These are phyloP conservation scores for Aphanomyces astaci DNA, from an alignment of 352 stramenopile genomes.

Conservation along the genomic window DNA sequence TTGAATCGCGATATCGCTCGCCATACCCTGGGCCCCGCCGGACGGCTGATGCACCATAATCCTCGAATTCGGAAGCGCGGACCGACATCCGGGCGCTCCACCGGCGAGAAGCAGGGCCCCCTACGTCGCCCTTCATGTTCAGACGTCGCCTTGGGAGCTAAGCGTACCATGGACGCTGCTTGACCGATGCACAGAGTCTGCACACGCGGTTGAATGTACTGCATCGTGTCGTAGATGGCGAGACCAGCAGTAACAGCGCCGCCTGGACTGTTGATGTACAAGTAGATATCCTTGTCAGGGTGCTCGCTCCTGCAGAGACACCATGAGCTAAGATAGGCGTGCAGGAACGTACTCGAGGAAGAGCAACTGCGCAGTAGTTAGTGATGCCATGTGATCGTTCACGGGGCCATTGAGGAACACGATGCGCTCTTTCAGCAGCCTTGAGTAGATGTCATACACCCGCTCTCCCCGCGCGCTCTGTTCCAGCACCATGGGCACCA, in stretches of 20 bases:
- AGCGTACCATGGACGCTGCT: slow-evolving; percentile 90
- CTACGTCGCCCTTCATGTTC: not conserved
- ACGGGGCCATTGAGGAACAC: slow-evolving; percentile 95
- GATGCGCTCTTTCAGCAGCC: slow-evolving; percentile 96
- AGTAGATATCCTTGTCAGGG: slow-evolving; percentile 95
- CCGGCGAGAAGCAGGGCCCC: slow-evolving; percentile 91
- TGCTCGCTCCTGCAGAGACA: slow-evolving; percentile 62
- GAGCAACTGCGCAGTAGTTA: slow-evolving; percentile 83
- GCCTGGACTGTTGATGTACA: slow-evolving; percentile 99
- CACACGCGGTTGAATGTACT: slow-evolving; percentile 95
- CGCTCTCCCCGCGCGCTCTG: slow-evolving; percentile 88
- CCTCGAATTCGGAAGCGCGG: slow-evolving; percentile 90
- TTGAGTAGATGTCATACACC: slow-evolving; percentile 97
- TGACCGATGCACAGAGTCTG: slow-evolving; percentile 97
- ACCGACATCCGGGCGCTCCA: slow-evolving; percentile 79
- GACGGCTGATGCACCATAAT: slow-evolving; percentile 98
- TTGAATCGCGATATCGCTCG: slow-evolving; percentile 97
- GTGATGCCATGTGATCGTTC: slow-evolving; percentile 75
- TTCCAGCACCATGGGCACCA: slow-evolving; percentile 93
- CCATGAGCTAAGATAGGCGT: slow-evolving; percentile 38
- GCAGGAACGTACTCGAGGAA: slow-evolving; percentile 91
- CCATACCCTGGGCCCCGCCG: slow-evolving; percentile 94
- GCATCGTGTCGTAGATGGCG: slow-evolving; percentile 98
- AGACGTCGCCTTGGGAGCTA: not conserved
- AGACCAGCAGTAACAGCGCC: slow-evolving; percentile 95